Evolutionary conservation across 73 alveolate species (phyloP).

Genomic region (Paramecium octaurelia): DNA sequence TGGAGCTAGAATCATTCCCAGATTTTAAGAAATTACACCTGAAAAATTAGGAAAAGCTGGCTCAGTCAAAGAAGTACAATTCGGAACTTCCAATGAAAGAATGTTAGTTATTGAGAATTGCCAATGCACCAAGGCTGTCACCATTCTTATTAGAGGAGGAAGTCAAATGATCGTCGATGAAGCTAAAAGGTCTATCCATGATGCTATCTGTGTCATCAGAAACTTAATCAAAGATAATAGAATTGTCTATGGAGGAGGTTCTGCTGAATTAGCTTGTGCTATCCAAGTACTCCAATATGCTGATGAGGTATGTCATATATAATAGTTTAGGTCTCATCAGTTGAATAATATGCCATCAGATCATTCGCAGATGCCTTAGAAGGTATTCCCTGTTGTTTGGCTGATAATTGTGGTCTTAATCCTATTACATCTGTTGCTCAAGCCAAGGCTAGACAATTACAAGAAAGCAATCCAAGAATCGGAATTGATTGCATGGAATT

Average conservation of each 20-base stretch:
- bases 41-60: conserved; percentile 96
- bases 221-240: conserved; percentile 92
- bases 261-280: conserved; percentile 89
- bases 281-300: conserved; percentile 38
- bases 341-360: conserved; percentile 95
- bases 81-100: conserved; percentile 96
- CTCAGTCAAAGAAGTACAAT: conserved; percentile 87
- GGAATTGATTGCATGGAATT: conserved; percentile 64
- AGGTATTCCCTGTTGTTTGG: conserved; percentile 90
- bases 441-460: conserved; percentile 75
- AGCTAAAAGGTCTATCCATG: conserved; percentile 98
- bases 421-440: conserved; percentile 91
- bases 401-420: conserved; percentile 97
- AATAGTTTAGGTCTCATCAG: conserved; percentile 3
- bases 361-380: conserved; percentile 98
- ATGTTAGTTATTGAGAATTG: conserved; percentile 92
- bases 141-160: conserved; percentile 72
- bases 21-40: conserved; percentile 92
- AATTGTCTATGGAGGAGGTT: conserved; percentile 98
- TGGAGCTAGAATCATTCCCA: conserved; percentile 95
- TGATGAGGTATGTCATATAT: background rate
- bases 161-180: conserved; percentile 91
- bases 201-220: conserved; percentile 98
- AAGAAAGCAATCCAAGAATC: conserved; percentile 41
- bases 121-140: conserved; percentile 61